Evolutionary conservation across 2,329 filamentous ascomycete species (phyloP).

Genomic region (Cadophora malorum): DNA sequence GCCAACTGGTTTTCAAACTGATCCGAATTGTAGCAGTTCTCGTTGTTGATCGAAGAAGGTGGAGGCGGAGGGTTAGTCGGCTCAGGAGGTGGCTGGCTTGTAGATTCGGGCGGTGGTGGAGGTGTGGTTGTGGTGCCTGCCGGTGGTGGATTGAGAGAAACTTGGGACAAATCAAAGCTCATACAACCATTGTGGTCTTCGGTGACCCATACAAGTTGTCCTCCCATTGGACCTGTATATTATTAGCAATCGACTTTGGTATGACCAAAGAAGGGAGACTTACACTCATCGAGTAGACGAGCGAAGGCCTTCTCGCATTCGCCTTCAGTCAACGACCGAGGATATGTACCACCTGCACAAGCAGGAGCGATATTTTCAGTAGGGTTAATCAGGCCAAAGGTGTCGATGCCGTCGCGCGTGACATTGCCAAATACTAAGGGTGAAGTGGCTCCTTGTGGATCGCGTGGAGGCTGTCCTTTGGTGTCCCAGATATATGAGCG

Average conservation of each 20-base stretch:
- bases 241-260: not conserved
- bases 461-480: not conserved
- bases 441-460: not conserved
- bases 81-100: not conserved
- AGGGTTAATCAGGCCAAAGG: not conserved
- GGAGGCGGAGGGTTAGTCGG: not conserved
- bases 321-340: not conserved
- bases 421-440: not conserved
- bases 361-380: not conserved
- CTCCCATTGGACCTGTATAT: not conserved
- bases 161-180: not conserved
- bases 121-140: not conserved
- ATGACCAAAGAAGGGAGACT: not conserved
- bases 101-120: not conserved
- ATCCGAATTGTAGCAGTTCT: not conserved
- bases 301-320: not conserved
- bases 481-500: constrained; percentile 9
- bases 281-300: not conserved
- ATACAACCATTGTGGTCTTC: constrained; percentile 8
- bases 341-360: constrained; percentile 5
- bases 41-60: not conserved
- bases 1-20: not conserved
- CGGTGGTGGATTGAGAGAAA: not conserved
- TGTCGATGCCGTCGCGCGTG: not conserved
- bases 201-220: not conserved